These are phyloP conservation scores for Picochlorum sp. DNA, from an alignment of 139 green algal species.

Conservation along the genomic window DNA sequence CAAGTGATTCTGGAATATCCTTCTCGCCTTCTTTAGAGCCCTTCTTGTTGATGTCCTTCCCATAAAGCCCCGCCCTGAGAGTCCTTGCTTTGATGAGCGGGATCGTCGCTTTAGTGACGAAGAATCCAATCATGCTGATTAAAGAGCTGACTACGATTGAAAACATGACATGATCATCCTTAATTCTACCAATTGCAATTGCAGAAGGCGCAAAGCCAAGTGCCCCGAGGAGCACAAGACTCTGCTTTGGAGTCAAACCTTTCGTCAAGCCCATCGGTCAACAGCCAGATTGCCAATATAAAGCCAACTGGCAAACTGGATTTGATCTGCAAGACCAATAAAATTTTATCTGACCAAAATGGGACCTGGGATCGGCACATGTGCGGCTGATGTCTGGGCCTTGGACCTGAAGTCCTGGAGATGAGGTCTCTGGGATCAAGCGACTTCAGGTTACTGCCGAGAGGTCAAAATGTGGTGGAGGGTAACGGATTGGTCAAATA, in stretches of 20 bases:
- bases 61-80: conserved; percentile 51
- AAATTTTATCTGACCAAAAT: no score
- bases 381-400: no score
- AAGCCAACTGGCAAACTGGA: no score
- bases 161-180: neutral
- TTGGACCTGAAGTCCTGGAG: no score
- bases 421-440: no score
- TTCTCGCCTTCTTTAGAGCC: conserved; percentile 55
- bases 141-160: conserved; percentile 12
- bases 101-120: conserved; percentile 50
- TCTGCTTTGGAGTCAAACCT: neutral
- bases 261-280: no score
- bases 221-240: neutral
- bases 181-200: neutral
- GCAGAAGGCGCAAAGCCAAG: neutral
- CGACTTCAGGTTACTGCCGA: no score
- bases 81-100: conserved; percentile 36
- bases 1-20: conserved; percentile 75
- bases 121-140: conserved; percentile 51
- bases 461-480: no score
- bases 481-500: no score
- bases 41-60: conserved; percentile 87
- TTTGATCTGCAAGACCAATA: no score
- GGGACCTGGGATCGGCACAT: no score
- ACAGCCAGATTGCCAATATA: no score